A percentile compares a stretch with the other conserved stretches of the same genome.
These are phyloP conservation scores for Schizophyllum amplum DNA, from an alignment of 1,284 basidiomycete species.

Conservation along the genomic window DNA sequence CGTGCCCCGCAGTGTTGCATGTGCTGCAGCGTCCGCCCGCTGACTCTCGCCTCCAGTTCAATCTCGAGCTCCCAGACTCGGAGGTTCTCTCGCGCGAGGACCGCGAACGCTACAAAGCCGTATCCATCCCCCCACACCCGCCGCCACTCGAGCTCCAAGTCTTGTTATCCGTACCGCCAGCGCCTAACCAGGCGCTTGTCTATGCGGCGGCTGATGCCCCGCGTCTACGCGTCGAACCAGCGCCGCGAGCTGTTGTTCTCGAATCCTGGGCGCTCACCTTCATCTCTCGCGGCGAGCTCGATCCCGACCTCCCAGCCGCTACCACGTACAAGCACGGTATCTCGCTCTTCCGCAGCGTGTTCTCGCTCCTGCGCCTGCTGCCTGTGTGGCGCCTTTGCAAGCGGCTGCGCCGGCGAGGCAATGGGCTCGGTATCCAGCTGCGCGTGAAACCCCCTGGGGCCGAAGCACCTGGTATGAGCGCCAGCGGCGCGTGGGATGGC, in stretches of 20 bases:
- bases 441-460: slow-evolving; percentile 27
- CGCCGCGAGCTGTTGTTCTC: slow-evolving; percentile 58
- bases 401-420: slow-evolving; percentile 39
- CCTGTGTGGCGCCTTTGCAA: slow-evolving; percentile 67
- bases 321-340: slow-evolving; percentile 80
- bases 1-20: slow-evolving; percentile 20
- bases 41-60: slow-evolving; percentile 45
- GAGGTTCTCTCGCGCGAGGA: slow-evolving; percentile 59
- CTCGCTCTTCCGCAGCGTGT: slow-evolving; percentile 68
- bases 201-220: slow-evolving; percentile 45
- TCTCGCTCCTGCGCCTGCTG: slow-evolving; percentile 58
- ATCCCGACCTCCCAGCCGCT: slow-evolving; percentile 51
- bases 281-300: slow-evolving; percentile 22
- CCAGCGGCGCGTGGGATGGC: slow-evolving; percentile 21
- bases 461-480: background rate
- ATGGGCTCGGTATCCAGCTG: slow-evolving; percentile 44
- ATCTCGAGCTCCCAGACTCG: slow-evolving; percentile 61
- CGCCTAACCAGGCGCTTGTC: slow-evolving; percentile 63
- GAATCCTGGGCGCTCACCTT: slow-evolving; percentile 64
- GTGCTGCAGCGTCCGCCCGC: background rate
- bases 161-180: slow-evolving; percentile 58
- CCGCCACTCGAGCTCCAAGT: slow-evolving; percentile 61
- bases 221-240: slow-evolving; percentile 56
- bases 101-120: slow-evolving; percentile 47
- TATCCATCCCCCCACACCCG: slow-evolving; percentile 37